A percentile compares a stretch with the other conserved stretches of the same genome.
Evolutionary conservation across 2,329 filamentous ascomycete genomes (phyloP).

Genomic region (Fusarium cicatricum): DNA sequence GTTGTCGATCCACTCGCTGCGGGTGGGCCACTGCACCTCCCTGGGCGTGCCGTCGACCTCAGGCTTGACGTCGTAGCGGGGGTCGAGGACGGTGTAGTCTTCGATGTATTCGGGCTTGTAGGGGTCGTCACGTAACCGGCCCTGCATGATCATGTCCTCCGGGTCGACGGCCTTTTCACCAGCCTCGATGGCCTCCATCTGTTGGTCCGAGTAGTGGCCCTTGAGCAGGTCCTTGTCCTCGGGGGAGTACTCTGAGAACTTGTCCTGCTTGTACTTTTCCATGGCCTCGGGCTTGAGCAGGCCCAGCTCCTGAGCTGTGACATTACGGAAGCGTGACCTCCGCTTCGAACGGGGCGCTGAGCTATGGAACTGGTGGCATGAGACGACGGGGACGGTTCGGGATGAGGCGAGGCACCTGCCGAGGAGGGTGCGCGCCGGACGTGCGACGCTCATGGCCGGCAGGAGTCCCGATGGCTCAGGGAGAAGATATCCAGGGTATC

Average conservation of each 20-base stretch:
- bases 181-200: constrained; percentile 82
- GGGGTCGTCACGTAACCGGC: constrained; percentile 74
- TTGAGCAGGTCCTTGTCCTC: constrained; percentile 70
- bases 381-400: constrained; percentile 38
- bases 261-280: constrained; percentile 54
- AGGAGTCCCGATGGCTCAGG: constrained; percentile 19
- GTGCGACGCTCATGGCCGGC: constrained; percentile 63
- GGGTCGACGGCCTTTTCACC: constrained; percentile 80
- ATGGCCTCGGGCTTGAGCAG: constrained; percentile 55
- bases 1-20: constrained; percentile 67
- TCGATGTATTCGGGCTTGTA: constrained; percentile 81
- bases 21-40: constrained; percentile 65
- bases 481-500: constrained; percentile 1
- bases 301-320: constrained; percentile 62
- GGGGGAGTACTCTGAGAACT: constrained; percentile 70
- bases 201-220: constrained; percentile 78
- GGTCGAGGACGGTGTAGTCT: constrained; percentile 80
- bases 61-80: constrained; percentile 76
- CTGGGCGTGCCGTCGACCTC: constrained; percentile 58
- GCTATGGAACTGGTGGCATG: constrained; percentile 60
- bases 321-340: constrained; percentile 61
- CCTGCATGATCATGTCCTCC: constrained; percentile 77
- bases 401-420: constrained; percentile 57
- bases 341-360: constrained; percentile 57
- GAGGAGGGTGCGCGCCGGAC: constrained; percentile 62